Base-by-base conservation (phyloP, 495 filamentous ascomycete species). In the Talaromyces wortmannii region DNA sequence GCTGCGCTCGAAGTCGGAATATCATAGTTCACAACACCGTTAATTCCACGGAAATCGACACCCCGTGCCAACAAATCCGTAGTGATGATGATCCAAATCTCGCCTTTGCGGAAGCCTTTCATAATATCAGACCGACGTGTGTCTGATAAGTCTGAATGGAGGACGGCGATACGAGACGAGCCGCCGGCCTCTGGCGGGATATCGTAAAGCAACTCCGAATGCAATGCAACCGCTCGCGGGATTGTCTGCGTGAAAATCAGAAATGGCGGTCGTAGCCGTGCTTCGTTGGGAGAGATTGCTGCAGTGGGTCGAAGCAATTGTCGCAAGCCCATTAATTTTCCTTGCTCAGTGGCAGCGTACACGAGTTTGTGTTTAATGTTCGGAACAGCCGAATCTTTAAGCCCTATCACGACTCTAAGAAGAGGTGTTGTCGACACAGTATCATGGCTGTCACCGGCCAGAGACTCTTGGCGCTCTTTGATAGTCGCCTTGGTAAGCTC, bases 21-120 rank as follows among this genome's bases (percentile, higher is more conserved):
- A 66, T 98, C 94, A 71, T 97, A 98, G 70, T 97, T 98, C 29
- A 97, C 84, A 1, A 98, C 91, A 36, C 91, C 88, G 61, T 96
- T 94, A 52, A 98, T 83, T 29, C 95, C 78, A 12, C 85, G 81
- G 70, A 97, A 96, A 69, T 98, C 94, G 43, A 98, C 81, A 18
- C 94, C 94, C 33, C 94, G 85, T 10, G 90, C 85, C 1, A 97
- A 79, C 31, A 97, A 78, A 63, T 98, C 94, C 0, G 94, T 98
- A 0, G 95, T 97, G 57, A 97, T 89, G 10, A 98, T 78, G 12
- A 97, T 84, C 94, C 94, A 98, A 47, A 97, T 84, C 66, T 97
- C 92, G 59, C 92, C 95, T 56, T 84, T 83, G 29, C 92, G 85
- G 72, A 98, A 97, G 2, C 86, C 83, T 11, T 87, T 82, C 88